Base-by-base conservation (phyloP, 2,329 filamentous ascomycete genomes). In the Calonectria pseudoturangicola region DNA sequence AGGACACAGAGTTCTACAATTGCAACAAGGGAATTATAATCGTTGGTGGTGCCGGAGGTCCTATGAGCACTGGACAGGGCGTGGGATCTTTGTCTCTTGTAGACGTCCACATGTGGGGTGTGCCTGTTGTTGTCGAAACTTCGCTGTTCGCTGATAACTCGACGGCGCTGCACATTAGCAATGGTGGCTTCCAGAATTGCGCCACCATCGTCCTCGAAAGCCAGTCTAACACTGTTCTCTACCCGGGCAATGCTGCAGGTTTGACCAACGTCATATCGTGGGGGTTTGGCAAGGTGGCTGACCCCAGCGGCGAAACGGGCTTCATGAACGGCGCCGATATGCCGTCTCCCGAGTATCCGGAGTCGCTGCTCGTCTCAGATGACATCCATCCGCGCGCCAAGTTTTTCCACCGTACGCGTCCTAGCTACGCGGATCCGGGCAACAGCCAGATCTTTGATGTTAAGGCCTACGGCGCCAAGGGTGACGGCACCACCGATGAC, bases 11-110 rank as follows among this genome's bases (percentile, higher is more conserved):
- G 54, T 94, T 97, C 84, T 92, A 95, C 82, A 91, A 93, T 82
- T 94, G 93, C 81, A 86, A 87, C 21, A 85, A 96, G 47, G 95
- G 94, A 67, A 87, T 97, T 74, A 93, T 97, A 84, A 95, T 98
- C 92, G 90, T 93, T 65, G 91, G 89, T 76, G 89, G 91, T 62
- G 90, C 45, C 10, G 45, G 45, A 2, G 45, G 45, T 2, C n/a
- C 45, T n/a, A 21, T 6, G n/a, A 48, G 87, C 30, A 83, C 86
- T 16, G 78, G 81, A 77, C 94, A 97, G 86, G 93, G 92, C 13
- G 95, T 98, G 66, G 97, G 97, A 68, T 98, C 96, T 1, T 64
- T 79, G 41, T 86, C 98, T 65, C 85, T 98, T 51, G 87, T 96
- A 60, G 96, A 98, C 87, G 96, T 93, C 86, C 92, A 89, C 77